These are phyloP conservation scores for Malassezia equina DNA, from an alignment of 1,284 basidiomycete genomes.

Conservation along the genomic window DNA sequence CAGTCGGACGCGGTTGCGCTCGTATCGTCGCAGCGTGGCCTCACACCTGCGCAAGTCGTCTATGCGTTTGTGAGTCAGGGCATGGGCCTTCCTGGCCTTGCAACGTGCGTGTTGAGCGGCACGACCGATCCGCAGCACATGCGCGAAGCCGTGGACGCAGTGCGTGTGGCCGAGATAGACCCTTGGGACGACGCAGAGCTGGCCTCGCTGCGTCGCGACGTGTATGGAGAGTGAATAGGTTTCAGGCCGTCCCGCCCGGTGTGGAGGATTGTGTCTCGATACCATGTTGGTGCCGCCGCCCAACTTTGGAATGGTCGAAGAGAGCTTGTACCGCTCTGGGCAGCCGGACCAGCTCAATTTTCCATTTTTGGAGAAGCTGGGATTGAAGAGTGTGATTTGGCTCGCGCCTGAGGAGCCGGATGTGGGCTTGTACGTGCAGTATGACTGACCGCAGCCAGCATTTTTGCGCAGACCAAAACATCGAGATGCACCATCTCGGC, in stretches of 20 bases:
- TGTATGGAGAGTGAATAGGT: slow-evolving; percentile 41
- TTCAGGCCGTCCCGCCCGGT: background rate
- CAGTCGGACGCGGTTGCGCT: slow-evolving; percentile 22
- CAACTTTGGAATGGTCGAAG: slow-evolving; percentile 54
- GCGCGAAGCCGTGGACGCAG: slow-evolving; percentile 28
- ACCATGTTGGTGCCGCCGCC: slow-evolving; percentile 51
- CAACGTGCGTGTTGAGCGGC: slow-evolving; percentile 30
- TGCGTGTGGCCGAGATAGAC: background rate
- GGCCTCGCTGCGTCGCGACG: slow-evolving; percentile 24
- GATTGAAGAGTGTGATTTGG: slow-evolving; percentile 52
- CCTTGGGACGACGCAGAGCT: slow-evolving; percentile 21
- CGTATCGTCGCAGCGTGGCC: slow-evolving; percentile 17
- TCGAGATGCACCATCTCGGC: slow-evolving; percentile 49
- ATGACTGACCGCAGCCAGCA: slow-evolving; percentile 20
- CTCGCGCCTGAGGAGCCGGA: slow-evolving; percentile 54
- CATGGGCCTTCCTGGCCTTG: slow-evolving; percentile 30
- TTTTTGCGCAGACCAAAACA: slow-evolving; percentile 41
- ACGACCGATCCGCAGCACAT: slow-evolving; percentile 33
- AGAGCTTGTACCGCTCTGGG: slow-evolving; percentile 53
- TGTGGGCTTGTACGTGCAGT: slow-evolving; percentile 49
- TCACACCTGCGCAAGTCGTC: slow-evolving; percentile 33
- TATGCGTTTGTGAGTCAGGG: slow-evolving; percentile 33
- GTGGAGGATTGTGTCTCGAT: slow-evolving; percentile 6
- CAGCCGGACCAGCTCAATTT: slow-evolving; percentile 54
- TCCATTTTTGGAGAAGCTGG: slow-evolving; percentile 53